These are phyloP conservation scores for Cryptococcus sp. DNA, from an alignment of 1,284 basidiomycete species.

Conservation along the genomic window DNA sequence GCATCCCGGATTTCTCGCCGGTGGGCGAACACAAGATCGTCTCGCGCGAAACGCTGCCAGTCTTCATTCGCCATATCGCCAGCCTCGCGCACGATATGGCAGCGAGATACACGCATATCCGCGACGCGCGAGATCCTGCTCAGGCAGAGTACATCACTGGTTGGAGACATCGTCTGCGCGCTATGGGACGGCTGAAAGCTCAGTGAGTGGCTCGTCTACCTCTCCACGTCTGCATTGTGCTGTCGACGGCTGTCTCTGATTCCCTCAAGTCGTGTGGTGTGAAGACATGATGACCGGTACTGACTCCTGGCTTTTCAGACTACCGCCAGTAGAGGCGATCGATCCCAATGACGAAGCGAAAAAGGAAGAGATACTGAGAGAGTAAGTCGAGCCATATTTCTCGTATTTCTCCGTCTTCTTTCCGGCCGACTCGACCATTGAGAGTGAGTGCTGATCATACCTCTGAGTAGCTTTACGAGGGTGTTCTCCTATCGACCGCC, in stretches of 20 bases:
- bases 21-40: slow-evolving; percentile 91
- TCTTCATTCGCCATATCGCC: slow-evolving; percentile 80
- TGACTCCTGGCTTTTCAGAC: slow-evolving; percentile 15
- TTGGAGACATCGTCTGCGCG: slow-evolving; percentile 77
- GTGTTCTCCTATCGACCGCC: neutral
- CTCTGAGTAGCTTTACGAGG: neutral
- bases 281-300: neutral
- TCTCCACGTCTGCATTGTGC: neutral
- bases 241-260: neutral
- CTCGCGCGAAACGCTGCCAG: slow-evolving; percentile 77
- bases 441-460: too few species aligned
- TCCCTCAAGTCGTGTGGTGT: neutral
- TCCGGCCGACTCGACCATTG: too few species aligned
- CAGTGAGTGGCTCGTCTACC: slow-evolving; percentile 28
- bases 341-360: slow-evolving; percentile 25
- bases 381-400: slow-evolving; percentile 29
- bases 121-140: slow-evolving; percentile 64
- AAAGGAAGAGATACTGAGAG: slow-evolving; percentile 39
- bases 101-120: slow-evolving; percentile 70
- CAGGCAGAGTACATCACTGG: slow-evolving; percentile 81
- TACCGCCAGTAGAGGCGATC: slow-evolving; percentile 30
- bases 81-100: slow-evolving; percentile 86
- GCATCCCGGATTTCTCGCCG: slow-evolving; percentile 89
- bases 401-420: neutral
- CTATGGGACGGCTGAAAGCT: slow-evolving; percentile 67